phyloP scores from a whole-genome alignment of 2,329 filamentous ascomycete genomes.

The Aspergillus tanneri region DNA sequence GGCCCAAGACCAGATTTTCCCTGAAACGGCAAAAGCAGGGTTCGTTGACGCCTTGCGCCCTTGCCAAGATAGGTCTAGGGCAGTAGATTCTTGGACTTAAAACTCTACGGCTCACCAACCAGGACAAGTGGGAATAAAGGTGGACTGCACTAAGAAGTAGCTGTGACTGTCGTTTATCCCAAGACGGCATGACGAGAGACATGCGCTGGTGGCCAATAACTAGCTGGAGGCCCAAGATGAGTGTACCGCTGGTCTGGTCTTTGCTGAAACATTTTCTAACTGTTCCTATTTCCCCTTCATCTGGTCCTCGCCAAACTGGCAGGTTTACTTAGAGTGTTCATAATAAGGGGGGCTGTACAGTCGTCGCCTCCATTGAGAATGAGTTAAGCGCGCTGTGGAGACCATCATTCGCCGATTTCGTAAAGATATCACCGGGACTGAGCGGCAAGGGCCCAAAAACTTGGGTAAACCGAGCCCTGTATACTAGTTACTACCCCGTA shows the following conservation, averaged over 20 bases:
- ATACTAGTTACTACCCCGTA: background rate
- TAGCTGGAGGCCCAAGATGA: too few relatives aligned
- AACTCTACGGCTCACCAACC: too few relatives aligned
- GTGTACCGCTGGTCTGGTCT: too few relatives aligned
- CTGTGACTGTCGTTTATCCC: too few relatives aligned
- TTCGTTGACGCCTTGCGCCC: background rate
- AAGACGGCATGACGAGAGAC: too few relatives aligned
- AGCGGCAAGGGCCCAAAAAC: background rate
- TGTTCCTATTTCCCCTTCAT: too few relatives aligned
- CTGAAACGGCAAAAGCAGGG: constrained; percentile 25
- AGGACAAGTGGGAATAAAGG: too few relatives aligned
- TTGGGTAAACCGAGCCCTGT: background rate
- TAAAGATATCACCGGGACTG: background rate
- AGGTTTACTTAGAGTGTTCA: background rate
- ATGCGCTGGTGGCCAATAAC: too few relatives aligned
- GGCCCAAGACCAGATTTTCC: constrained; percentile 18
- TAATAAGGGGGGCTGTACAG: background rate
- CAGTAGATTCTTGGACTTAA: too few relatives aligned
- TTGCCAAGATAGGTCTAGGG: constrained; percentile 14
- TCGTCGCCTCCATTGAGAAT: background rate
- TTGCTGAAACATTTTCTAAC: too few relatives aligned
- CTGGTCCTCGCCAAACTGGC: too few relatives aligned
- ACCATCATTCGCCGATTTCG: background rate
- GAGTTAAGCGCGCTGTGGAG: background rate
- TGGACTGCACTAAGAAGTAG: too few relatives aligned